Percentiles rank a stretch among this genome's conserved stretches.
Conservation (phyloP, 1,284 basidiomycete species). For the Pseudozyma hubeiensis region DNA sequence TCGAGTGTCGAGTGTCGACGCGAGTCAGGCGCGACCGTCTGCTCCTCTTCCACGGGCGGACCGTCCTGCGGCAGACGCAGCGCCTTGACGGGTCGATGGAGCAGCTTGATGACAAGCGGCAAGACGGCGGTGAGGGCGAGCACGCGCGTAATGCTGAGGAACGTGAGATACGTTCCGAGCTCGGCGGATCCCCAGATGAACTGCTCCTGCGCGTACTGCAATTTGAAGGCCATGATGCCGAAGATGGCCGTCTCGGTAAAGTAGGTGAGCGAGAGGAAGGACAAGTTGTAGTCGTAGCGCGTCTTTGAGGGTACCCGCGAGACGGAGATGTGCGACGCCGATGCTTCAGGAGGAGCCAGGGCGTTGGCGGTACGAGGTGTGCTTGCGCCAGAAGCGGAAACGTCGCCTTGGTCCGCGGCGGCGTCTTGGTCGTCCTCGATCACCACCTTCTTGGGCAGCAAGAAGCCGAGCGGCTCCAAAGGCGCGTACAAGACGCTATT, state of each 20-base stretch:
- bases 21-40: conserved; percentile 24
- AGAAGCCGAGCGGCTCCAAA: conserved; percentile 52
- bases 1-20: conserved; percentile 41
- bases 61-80: conserved; percentile 50
- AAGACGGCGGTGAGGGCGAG: conserved; percentile 57
- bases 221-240: conserved; percentile 63
- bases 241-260: conserved; percentile 56
- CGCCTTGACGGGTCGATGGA: conserved; percentile 57
- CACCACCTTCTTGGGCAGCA: conserved; percentile 54
- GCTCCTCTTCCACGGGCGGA: conserved; percentile 30
- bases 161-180: conserved; percentile 63
- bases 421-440: conserved; percentile 22
- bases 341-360: conserved; percentile 37
- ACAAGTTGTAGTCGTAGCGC: conserved; percentile 61
- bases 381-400: conserved; percentile 12
- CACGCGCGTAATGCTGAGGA: conserved; percentile 57
- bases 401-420: not conserved
- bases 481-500: conserved; percentile 47
- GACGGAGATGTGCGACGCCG: conserved; percentile 60
- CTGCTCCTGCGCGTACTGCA: conserved; percentile 61
- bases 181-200: conserved; percentile 63
- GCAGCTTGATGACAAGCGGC: conserved; percentile 59
- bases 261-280: conserved; percentile 61
- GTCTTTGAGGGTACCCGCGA: conserved; percentile 41
- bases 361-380: conserved; percentile 16